Base-by-base conservation (phyloP, 331 rosid species). In the Stylosanthes scabra region DNA sequence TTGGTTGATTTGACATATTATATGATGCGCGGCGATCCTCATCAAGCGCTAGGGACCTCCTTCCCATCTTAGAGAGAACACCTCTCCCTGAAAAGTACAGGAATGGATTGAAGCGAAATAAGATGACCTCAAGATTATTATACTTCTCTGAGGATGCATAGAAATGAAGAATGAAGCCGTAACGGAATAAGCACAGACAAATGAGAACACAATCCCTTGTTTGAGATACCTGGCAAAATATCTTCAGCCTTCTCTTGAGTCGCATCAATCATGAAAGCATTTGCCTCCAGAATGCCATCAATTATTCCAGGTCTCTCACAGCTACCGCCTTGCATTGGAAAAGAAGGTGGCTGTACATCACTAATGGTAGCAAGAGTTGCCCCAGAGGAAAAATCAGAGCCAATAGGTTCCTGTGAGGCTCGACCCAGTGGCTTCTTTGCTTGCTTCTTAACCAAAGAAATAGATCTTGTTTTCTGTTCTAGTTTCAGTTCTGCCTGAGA, bases 321-420 rank as follows among this genome's bases (percentile, higher is more conserved):
- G 62, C 70, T 65, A 63, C 80, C 85, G 42, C 88, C 93, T 62
- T 81, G 92, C 57, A 76, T 81, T 68, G 83, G 86, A 74, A 77
- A 81, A 76, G 91, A 80, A 76, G 74, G 49, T 16, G 88, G 90
- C 68, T 70, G 90, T 51, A 88, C 82, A 68, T 90, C 97, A 47
- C 82, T 93, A 10, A 78, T 51, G 8, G 90, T 85, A 47, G 97
- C 97, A 80, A 87, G 93, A 51, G 99, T 92, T 59, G 97, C 98
- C 52, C 98, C 99, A 1, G 99, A 85, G 62, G 90, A 88, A 78
- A 92, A 92, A 85, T 92, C 98, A 71, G 97, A 95, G 65, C 93
- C 99, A 64, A 90, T 79, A 58, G 96, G 90, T 74, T 95, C 99
- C 90, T 90, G 98, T 47, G 89, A 77, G 29, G 88, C 72, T 72